Evolutionary conservation across 345 rosid genomes (phyloP), one percentile per base, ranked within the genome.

Genomic region (Euphorbia peplus): DNA sequence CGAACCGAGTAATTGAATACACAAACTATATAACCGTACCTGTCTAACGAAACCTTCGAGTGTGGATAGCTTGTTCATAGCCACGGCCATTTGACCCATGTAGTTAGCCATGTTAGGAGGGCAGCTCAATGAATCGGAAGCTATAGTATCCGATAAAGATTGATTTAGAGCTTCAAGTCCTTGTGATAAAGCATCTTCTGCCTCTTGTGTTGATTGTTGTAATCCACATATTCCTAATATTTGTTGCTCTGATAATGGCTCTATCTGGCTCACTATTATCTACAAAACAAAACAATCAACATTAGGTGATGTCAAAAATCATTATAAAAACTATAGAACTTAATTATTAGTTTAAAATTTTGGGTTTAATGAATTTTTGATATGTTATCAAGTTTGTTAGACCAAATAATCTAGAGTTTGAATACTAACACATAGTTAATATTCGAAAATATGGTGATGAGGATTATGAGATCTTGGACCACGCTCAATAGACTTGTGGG

Each of bases 31-130:
- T n/a, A n/a, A 39, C 11, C 52, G 22, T 79, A 95, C 99, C 99
- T 95, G 98, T 75, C 92, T 85, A 65, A 95, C 97, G 55, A 92
- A 90, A 46, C 88, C 89, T 80, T 95, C 96, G 18, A 90, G 81
- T 15, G 93, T 71, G 29, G 98, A 88, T 75, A 95, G 98, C 84
- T 95, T 95, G 86, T 80, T 95, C 81, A 95, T 90, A 78, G 98
- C 99, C 1, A 84, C 39, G 55, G 98, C 90, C 99, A 95, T 95
- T 53, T 92, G 98, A 56, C 90, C 87, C 98, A 95, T 95, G 84
- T 87, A 92, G 82, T 87, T 95, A 26, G 88, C 81, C 90, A 92
- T 82, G 81, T 88, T 88, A 21, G 89, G 88, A 67, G 98, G 87
- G 60, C 79, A 82, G 72, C 86, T 87, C 63, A 95, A 76, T 8